Percentiles rank a stretch among this genome's conserved stretches.
phyloP scores from a whole-genome alignment of 2,329 filamentous ascomycete genomes.

The Epichloe gansuensis region DNA sequence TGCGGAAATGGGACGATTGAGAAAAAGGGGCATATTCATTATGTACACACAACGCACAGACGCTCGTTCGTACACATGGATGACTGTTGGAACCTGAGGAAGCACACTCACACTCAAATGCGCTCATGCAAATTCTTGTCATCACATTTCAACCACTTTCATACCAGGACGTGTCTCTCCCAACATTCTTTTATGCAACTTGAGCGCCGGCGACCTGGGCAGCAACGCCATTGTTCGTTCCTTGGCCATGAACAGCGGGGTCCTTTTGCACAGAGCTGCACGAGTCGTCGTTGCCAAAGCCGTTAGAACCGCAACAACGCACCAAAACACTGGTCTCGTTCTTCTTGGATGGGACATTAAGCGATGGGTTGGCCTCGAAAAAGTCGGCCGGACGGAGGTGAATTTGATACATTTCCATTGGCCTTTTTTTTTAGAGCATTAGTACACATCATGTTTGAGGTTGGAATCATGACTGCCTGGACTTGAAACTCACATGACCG shows the following conservation, averaged over 20 bases:
- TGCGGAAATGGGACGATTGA: background rate
- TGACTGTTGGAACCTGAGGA: too few species aligned
- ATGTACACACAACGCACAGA: background rate
- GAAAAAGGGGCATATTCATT: too few species aligned
- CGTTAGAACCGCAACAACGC: constrained; percentile 17
- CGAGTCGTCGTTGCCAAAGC: constrained; percentile 2
- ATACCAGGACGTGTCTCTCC: background rate
- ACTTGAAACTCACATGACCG: constrained; percentile 31
- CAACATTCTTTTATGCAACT: constrained; percentile 3
- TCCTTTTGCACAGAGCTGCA: constrained; percentile 16
- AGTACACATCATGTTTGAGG: background rate
- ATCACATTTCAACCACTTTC: background rate
- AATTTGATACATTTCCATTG: constrained; percentile 32
- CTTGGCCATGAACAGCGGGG: constrained; percentile 21
- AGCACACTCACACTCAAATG: background rate
- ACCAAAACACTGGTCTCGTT: constrained; percentile 30
- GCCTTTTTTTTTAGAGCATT: constrained; percentile 26
- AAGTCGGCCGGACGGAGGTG: constrained; percentile 30
- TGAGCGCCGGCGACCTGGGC: constrained; percentile 11
- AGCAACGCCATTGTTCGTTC: constrained; percentile 7
- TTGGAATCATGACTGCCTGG: too few species aligned
- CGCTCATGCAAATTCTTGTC: background rate
- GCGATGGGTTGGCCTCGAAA: constrained; percentile 32
- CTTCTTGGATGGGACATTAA: constrained; percentile 27
- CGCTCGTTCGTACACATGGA: background rate